A percentile compares a stretch with the other conserved stretches of the same genome.
Conservation (phyloP, 148 eudicot genomes). For the Rhododendron williamsianum region DNA sequence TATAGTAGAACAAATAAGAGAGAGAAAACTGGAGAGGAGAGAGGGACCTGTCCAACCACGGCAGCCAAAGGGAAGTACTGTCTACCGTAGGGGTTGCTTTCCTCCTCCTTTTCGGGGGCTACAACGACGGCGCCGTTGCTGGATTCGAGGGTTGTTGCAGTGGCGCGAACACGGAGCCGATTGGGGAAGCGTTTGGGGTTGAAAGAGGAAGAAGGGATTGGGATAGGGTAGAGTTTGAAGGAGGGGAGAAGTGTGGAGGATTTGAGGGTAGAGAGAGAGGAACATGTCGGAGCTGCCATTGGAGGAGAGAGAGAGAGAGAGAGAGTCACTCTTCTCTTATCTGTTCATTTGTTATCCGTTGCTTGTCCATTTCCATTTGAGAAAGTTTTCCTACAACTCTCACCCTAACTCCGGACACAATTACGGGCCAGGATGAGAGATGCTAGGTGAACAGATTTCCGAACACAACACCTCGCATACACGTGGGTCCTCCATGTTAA, state of each 20-base stretch:
- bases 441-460: too few relatives aligned
- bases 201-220: constrained; percentile 14
- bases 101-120: constrained; percentile 18
- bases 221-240: constrained; percentile 17
- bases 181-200: constrained; percentile 1
- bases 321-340: neutral
- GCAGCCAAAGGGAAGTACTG: constrained; percentile 90
- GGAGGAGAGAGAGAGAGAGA: neutral
- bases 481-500: too few relatives aligned
- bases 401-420: too few relatives aligned
- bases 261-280: constrained; percentile 12
- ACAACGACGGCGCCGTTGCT: constrained; percentile 59
- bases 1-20: neutral
- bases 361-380: neutral
- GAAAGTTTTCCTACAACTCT: too few relatives aligned
- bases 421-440: too few relatives aligned
- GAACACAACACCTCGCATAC: too few relatives aligned
- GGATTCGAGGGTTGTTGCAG: constrained; percentile 51
- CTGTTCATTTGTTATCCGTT: neutral
- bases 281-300: constrained; percentile 17
- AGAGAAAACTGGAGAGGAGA: neutral
- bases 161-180: constrained; percentile 37
- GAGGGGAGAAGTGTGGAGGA: constrained; percentile 15
- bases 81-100: constrained; percentile 9
- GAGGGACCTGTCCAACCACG: constrained; percentile 81